Conservation (phyloP, 2,329 filamentous ascomycete genomes). For the Aspergillus bombycis region DNA sequence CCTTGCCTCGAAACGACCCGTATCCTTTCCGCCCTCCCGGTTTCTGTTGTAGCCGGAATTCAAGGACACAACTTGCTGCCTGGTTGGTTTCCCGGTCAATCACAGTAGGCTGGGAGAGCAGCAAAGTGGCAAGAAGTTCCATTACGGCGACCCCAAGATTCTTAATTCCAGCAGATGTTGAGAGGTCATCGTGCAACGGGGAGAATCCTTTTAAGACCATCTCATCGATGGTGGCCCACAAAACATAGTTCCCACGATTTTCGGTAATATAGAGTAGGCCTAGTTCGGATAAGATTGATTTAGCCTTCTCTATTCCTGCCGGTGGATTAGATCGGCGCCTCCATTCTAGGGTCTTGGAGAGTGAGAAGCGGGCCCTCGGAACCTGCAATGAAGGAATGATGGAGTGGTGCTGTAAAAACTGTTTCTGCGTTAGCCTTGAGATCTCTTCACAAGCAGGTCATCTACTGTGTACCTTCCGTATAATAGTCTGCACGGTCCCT, state of each 20-base stretch:
- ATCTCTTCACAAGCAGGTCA: not conserved
- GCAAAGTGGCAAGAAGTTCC: not conserved
- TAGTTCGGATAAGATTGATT: not conserved
- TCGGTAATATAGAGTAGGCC: not conserved
- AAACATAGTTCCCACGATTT: not conserved
- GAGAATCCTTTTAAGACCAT: not conserved
- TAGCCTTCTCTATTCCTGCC: not conserved
- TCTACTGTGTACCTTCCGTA: not conserved
- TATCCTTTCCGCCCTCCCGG: not conserved
- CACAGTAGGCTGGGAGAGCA: not conserved
- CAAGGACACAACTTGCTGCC: not conserved
- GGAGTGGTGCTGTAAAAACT: not conserved
- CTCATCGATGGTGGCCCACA: not conserved
- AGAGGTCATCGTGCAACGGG: not conserved
- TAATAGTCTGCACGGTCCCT: not conserved
- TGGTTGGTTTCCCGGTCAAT: accelerated
- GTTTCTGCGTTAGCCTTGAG: not conserved
- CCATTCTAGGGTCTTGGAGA: not conserved
- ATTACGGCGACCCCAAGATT: not conserved
- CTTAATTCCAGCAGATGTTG: not conserved
- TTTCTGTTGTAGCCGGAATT: not conserved
- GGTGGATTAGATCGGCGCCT: not conserved
- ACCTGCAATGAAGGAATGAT: not conserved
- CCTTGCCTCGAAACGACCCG: not conserved
- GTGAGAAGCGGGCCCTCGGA: not conserved